Evolutionary conservation across 179 eudicot species (phyloP).

Genomic region (Silene vulgaris): DNA sequence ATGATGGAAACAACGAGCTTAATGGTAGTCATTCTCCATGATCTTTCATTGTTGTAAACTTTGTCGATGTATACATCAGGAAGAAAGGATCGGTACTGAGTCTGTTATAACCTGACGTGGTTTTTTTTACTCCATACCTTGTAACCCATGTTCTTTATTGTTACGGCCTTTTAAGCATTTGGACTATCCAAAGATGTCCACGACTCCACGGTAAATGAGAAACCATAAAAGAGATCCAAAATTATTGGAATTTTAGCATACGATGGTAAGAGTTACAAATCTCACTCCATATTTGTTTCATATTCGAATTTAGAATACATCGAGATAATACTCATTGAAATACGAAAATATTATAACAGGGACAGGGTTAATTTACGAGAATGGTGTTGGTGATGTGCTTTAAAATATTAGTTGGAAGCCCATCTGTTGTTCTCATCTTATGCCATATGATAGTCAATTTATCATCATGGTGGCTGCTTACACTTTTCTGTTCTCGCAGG

Average conservation of each 20-base stretch:
- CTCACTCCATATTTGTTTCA: neutral
- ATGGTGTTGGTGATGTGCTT: neutral
- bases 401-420: neutral
- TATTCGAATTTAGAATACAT: neutral
- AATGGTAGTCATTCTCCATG: neutral
- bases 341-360: neutral
- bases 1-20: neutral
- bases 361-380: neutral
- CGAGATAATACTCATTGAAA: neutral
- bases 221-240: neutral
- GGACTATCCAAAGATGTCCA: neutral
- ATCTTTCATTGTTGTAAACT: neutral
- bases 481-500: conserved; percentile 40
- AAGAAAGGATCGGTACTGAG: neutral
- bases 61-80: neutral
- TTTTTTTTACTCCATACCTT: neutral
- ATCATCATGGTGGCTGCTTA: neutral
- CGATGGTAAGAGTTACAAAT: neutral
- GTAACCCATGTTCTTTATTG: neutral
- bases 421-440: neutral
- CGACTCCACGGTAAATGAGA: neutral
- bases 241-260: neutral
- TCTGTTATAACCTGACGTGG: neutral
- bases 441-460: neutral
- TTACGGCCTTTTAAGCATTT: neutral